These are phyloP conservation scores for Phytopythium aichiense DNA, from an alignment of 352 stramenopile species.

Conservation along the genomic window DNA sequence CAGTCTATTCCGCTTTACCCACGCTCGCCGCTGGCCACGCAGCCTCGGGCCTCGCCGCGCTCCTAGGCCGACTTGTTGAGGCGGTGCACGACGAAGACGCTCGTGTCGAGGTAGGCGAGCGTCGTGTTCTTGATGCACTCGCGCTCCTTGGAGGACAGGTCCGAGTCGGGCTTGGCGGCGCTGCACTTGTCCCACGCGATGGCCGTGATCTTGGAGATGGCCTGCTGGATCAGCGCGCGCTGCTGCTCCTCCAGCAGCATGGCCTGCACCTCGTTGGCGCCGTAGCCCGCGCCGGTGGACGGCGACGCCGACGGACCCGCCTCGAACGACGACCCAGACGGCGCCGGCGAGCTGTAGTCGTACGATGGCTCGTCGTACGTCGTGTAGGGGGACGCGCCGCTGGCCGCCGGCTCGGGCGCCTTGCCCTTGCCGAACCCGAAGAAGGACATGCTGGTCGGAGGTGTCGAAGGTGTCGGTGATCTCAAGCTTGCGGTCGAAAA, in stretches of 20 bases:
- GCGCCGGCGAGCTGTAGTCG: conserved; percentile 53
- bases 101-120: conserved; percentile 84
- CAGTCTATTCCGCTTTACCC: conserved; percentile 6
- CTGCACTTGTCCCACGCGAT: conserved; percentile 90
- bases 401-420: conserved; percentile 41
- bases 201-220: conserved; percentile 87
- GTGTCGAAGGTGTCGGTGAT: not conserved
- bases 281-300: conserved; percentile 19
- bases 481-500: not conserved
- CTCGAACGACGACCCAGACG: conserved; percentile 21
- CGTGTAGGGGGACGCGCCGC: conserved; percentile 25
- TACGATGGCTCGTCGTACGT: conserved; percentile 74
- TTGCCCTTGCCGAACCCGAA: conserved; percentile 80
- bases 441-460: conserved; percentile 57
- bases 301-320: conserved; percentile 14
- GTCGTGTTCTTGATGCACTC: conserved; percentile 89
- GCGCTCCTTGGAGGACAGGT: conserved; percentile 75
- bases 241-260: conserved; percentile 87
- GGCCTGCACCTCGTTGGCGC: conserved; percentile 69
- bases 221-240: conserved; percentile 82
- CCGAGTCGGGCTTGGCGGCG: conserved; percentile 74
- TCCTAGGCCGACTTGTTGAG: conserved; percentile 61
- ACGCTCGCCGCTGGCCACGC: not conserved
- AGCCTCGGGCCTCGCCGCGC: not conserved
- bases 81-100: conserved; percentile 80